Evolutionary conservation across 75 land plant species (phyloP).

Genomic region (Ceratopteris richardii): DNA sequence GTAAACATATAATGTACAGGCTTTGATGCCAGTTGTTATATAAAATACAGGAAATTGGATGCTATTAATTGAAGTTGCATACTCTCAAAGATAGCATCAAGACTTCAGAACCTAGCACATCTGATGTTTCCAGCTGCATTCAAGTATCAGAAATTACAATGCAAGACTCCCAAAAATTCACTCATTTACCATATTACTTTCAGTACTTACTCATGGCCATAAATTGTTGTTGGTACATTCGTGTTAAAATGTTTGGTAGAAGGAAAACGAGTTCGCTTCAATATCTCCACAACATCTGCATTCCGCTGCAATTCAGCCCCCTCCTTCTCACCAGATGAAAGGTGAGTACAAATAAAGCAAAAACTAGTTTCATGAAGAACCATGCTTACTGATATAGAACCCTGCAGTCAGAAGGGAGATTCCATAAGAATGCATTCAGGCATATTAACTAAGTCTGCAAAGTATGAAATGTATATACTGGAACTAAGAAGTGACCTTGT

Average conservation of each 20-base stretch:
- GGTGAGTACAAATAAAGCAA: constrained; percentile 87
- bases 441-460: background rate
- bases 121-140: background rate
- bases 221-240: constrained; percentile 65
- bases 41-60: too few relatives aligned
- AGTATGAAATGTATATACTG: background rate
- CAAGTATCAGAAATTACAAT: background rate
- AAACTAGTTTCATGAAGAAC: constrained; percentile 61
- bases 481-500: constrained; percentile 51
- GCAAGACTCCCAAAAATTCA: too few relatives aligned
- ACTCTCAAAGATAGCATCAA: background rate
- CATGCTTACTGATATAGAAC: constrained; percentile 89
- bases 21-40: too few relatives aligned
- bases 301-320: constrained; percentile 76
- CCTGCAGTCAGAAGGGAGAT: constrained; percentile 42
- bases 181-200: too few relatives aligned
- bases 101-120: background rate
- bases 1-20: too few relatives aligned
- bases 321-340: constrained; percentile 74
- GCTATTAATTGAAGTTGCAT: background rate
- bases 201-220: constrained; percentile 73
- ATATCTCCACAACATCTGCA: constrained; percentile 66
- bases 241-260: constrained; percentile 29
- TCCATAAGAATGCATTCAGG: background rate
- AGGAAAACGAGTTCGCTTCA: constrained; percentile 58